Evolutionary conservation across 148 eudicot species (phyloP), one percentile per base, ranked within the genome.

Genomic region (Heliamphora exappendiculata): DNA sequence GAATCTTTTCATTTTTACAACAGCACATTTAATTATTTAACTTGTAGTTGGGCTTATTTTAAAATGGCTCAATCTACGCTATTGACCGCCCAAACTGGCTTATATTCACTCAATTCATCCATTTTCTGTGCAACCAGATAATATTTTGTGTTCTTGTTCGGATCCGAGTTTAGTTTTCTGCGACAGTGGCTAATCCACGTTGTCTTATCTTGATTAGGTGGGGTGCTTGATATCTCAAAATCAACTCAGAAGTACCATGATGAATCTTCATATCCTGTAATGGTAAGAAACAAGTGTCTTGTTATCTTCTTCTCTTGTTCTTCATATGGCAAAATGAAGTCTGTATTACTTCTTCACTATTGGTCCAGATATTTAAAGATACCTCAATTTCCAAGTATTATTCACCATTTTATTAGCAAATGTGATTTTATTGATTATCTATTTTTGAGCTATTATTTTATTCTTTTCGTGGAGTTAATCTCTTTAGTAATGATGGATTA

Each of bases 221-320:
- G 92, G 31, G 87, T 89, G 82, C 82, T 94, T 82, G 97, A 94
- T 82, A 78, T 90, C 81, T 81, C 91, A 34, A 78, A 83, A 85
- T 97, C 93, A 17, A 85, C 79, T 29, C 80, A 65, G 81, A 80
- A 78, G 74, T 90, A 79, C 74, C 41, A 78, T 55, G 79, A 82
- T 33, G 95, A 90, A 83, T 78, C 86, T 70, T 79, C 77, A 19
- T 86, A 79, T 70, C 98, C 97, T 1, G 63, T 84, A 20, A 84
- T 77, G 93, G 98, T 94, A 82, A 81, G 83, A 19, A 22, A 19
- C 55, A 33, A 59, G 31, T 12, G 69, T 45, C 50, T 45, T 45
- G 36, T 67, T 70, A 22, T 41, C 10, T 42, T 57, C 17, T 59
- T 53, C 33, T 36, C 39, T 58, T 63, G 37, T 55, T 28, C 42